Percentiles rank a stretch among this genome's conserved stretches.
These are phyloP conservation scores for Cyclanthera cordifolia DNA, from an alignment of 306 rosid genomes.

Conservation along the genomic window DNA sequence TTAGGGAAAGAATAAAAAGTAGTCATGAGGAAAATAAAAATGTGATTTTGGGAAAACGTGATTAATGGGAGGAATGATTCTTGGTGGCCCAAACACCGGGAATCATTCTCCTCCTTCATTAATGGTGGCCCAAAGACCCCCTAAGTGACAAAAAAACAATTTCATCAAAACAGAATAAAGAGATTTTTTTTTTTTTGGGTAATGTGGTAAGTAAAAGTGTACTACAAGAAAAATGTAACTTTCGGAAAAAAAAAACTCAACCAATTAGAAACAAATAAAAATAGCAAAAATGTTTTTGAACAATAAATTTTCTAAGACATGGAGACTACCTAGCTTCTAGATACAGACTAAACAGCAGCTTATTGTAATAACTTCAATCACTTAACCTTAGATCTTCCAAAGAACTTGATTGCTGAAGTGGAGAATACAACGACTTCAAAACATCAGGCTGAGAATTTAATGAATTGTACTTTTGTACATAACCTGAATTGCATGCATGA, in stretches of 20 bases:
- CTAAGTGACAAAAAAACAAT: not conserved
- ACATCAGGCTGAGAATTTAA: slow-evolving; percentile 93
- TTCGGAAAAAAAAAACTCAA: not conserved
- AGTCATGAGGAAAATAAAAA: too few relatives aligned
- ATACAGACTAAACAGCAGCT: not conserved
- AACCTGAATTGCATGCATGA: slow-evolving; percentile 38
- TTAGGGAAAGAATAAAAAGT: too few relatives aligned
- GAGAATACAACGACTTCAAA: slow-evolving; percentile 87
- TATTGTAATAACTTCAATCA: slow-evolving; percentile 4
- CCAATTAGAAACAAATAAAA: not conserved
- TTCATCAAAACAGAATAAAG: not conserved
- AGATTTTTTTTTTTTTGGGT: not conserved
- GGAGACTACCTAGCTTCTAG: not conserved
- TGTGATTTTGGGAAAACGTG: too few relatives aligned
- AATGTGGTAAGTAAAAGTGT: not conserved
- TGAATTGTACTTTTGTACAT: slow-evolving; percentile 85
- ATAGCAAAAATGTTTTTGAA: not conserved
- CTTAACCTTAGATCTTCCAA: slow-evolving; percentile 87
- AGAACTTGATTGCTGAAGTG: slow-evolving; percentile 90
- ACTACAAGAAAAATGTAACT: not conserved
- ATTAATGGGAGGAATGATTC: too few relatives aligned
- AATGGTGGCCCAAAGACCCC: too few relatives aligned
- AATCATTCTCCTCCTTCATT: too few relatives aligned
- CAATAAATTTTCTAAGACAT: not conserved
- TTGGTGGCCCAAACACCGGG: too few relatives aligned